phyloP scores from a whole-genome alignment of 1,284 basidiomycete genomes.

The Puccinia horiana region DNA sequence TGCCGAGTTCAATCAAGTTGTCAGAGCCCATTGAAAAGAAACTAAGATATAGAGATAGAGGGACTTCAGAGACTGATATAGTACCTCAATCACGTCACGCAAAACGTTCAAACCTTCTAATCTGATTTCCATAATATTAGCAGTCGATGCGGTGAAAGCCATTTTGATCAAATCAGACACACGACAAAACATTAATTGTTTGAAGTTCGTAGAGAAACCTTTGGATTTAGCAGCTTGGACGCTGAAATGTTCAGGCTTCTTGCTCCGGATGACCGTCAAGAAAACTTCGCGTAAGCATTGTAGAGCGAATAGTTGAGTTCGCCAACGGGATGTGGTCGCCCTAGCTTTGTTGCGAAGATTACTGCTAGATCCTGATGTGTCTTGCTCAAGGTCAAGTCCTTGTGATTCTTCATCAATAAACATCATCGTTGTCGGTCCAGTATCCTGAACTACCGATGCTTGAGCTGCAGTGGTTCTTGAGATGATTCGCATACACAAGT shows the following conservation, averaged over 20 bases:
- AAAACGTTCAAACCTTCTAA: conserved; percentile 88
- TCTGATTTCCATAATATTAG: conserved; percentile 91
- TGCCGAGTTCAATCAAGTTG: not conserved
- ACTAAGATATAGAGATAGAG: not conserved
- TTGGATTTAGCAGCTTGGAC: conserved; percentile 64
- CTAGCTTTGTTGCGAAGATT: not conserved
- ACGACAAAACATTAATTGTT: conserved; percentile 72
- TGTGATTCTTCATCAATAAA: conserved; percentile 55
- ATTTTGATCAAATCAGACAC: conserved; percentile 92
- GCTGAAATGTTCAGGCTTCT: conserved; percentile 78
- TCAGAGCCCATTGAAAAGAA: not conserved
- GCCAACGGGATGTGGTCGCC: conserved; percentile 71
- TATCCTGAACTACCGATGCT: conserved; percentile 56
- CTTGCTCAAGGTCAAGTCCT: conserved; percentile 52
- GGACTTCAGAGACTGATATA: not conserved
- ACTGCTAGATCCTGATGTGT: conserved; percentile 45
- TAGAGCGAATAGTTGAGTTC: conserved; percentile 92
- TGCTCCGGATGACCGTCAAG: conserved; percentile 70
- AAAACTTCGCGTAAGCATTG: conserved; percentile 90
- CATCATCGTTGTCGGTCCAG: conserved; percentile 64
- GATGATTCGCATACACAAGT: conserved; percentile 96
- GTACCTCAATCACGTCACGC: conserved; percentile 79
- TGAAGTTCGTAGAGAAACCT: conserved; percentile 57
- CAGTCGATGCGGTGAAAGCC: conserved; percentile 95
- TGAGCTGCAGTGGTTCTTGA: conserved; percentile 61